A percentile compares a stretch with the other conserved stretches of the same genome.
phyloP scores from a whole-genome alignment of 2,329 filamentous ascomycete species.

The Penicillium sp. region DNA sequence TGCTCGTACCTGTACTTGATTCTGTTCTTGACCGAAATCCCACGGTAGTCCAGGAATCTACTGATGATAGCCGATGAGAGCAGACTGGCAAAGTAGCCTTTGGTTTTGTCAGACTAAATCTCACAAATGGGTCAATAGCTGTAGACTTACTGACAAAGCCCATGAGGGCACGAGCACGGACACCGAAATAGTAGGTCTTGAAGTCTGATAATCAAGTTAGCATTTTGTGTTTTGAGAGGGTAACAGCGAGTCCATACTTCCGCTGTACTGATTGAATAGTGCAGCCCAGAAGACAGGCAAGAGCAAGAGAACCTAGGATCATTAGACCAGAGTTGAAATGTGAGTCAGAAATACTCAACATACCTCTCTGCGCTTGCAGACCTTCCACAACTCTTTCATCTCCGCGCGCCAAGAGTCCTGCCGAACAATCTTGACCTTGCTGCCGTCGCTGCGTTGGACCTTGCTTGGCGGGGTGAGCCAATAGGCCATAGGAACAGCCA shows the following conservation, averaged over 20 bases:
- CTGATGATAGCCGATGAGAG: constrained; percentile 51
- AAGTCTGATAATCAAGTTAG: constrained; percentile 42
- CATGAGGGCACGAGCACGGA: constrained; percentile 51
- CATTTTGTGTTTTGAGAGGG: not conserved
- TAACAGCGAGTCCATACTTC: constrained; percentile 24
- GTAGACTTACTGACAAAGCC: constrained; percentile 43
- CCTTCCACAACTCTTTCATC: constrained; percentile 39
- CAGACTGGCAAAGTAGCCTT: constrained; percentile 43
- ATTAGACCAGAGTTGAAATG: constrained; percentile 4
- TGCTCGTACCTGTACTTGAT: constrained; percentile 36
- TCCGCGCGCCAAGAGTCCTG: constrained; percentile 46
- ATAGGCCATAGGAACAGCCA: constrained; percentile 40
- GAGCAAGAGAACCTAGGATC: constrained; percentile 40
- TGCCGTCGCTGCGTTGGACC: constrained; percentile 46
- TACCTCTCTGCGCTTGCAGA: constrained; percentile 24
- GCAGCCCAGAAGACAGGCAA: constrained; percentile 49
- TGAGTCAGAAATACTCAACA: not conserved
- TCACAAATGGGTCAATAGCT: not conserved
- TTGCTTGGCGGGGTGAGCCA: constrained; percentile 45
- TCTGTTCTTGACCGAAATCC: constrained; percentile 42
- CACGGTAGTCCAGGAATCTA: constrained; percentile 48
- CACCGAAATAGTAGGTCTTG: constrained; percentile 51
- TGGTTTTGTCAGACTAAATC: not conserved
- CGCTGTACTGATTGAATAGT: constrained; percentile 49
- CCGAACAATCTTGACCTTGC: constrained; percentile 39